phyloP scores from a whole-genome alignment of 2,329 filamentous ascomycete genomes.

The Bipolaris cookei region DNA sequence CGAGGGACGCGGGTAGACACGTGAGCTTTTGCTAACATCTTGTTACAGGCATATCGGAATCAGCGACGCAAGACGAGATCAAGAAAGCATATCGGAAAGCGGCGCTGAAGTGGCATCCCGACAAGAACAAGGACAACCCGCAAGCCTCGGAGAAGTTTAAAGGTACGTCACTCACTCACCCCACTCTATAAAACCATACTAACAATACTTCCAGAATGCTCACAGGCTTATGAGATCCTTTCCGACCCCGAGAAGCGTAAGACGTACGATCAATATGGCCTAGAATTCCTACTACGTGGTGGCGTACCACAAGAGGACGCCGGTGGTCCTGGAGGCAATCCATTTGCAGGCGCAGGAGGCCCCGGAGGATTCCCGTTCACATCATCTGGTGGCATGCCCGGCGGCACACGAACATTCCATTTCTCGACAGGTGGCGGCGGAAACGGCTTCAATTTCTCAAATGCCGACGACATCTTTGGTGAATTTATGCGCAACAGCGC shows the following conservation, averaged over 20 bases:
- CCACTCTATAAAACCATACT: conserved; percentile 13
- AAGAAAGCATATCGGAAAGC: conserved; percentile 95
- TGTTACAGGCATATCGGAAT: conserved; percentile 68
- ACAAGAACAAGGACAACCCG: conserved; percentile 96
- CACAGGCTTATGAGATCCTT: conserved; percentile 96
- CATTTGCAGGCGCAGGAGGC: conserved; percentile 51
- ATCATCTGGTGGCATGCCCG: conserved; percentile 64
- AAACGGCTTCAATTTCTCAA: conserved; percentile 80
- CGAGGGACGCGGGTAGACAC: conserved; percentile 14
- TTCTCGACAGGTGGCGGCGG: conserved; percentile 65
- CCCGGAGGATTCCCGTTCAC: conserved; percentile 60
- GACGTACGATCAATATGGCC: conserved; percentile 90
- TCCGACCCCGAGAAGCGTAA: conserved; percentile 97
- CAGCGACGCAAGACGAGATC: conserved; percentile 88
- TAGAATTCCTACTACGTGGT: conserved; percentile 88
- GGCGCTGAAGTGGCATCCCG: conserved; percentile 90
- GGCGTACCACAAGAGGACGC: conserved; percentile 67
- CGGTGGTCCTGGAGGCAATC: conserved; percentile 47
- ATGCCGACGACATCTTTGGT: conserved; percentile 82
- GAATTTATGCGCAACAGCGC: conserved; percentile 74
- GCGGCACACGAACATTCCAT: conserved; percentile 65
- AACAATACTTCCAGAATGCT: conserved; percentile 68
- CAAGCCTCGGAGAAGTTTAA: conserved; percentile 93
- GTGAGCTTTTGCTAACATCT: conserved; percentile 28
- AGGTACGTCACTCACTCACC: conserved; percentile 50